Evolutionary conservation across 2,329 filamentous ascomycete genomes (phyloP), one percentile per base, ranked within the genome.

Genomic region (Nigrograna mackinnonii): DNA sequence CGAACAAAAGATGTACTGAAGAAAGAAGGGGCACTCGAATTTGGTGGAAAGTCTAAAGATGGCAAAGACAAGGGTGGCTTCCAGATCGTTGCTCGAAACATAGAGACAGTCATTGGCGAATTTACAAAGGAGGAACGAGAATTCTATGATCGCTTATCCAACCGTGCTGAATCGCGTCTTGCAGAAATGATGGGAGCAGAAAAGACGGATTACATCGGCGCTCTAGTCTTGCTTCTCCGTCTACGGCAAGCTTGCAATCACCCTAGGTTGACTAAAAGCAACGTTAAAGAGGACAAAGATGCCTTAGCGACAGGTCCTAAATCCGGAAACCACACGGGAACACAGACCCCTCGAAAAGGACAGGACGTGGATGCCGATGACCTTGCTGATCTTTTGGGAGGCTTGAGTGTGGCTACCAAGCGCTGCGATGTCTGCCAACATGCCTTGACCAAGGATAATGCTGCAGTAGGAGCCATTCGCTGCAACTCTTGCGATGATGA

Each of bases 1-100:
- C 84, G 94, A 31, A 97, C 91, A 6, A 99, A 99, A 70, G 91
- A 96, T 17, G 89, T 99, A n/a, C 74, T 99, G 47, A 96, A 94
- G 70, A 80, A 90, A 55, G 89, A 89, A 9, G 89, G 89, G 9
- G 89, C 89, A 1, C 74, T 95, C 14, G 87, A 88, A 46, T 85
- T 87, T 19, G 88, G 88, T 26, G 84, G 86, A 39, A 88, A 89
- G 62, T 68, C 68, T 0, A 75, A 79, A 36, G 75, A 78, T 4
- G 82, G 80, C 12, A 73, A 74, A 37, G 70, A 74, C 5, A 79
- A 80, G 1, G 80, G 82, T 1, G 85, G 84, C 1, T 96, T 99
- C 75, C 89, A 91, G 66, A 92, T 97, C 46, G 94, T 91, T 1
- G 89, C 91, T 65, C 86, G 94, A 49, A 95, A 91, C 57, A 85